A percentile compares a stretch with the other conserved stretches of the same genome.
These are phyloP conservation scores for Abortiporus biennis DNA, from an alignment of 1,284 basidiomycete species.

Conservation along the genomic window DNA sequence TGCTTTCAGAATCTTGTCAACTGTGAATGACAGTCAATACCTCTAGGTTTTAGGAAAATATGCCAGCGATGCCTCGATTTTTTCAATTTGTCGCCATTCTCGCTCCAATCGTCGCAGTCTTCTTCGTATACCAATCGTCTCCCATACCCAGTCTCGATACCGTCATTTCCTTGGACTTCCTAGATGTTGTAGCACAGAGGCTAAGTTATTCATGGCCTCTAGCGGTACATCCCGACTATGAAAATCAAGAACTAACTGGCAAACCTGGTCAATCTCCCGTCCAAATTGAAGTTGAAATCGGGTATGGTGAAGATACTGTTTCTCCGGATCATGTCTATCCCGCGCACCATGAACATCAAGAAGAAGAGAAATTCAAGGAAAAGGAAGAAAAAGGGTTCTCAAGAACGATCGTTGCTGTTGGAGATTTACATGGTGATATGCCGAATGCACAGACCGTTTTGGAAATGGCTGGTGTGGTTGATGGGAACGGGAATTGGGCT, in stretches of 20 bases:
- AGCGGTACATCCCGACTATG: constrained; percentile 19
- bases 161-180: constrained; percentile 15
- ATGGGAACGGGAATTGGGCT: constrained; percentile 68
- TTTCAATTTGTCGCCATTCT: constrained; percentile 16
- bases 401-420: constrained; percentile 68
- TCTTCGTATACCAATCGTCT: too few species aligned
- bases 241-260: constrained; percentile 9
- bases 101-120: constrained; percentile 16
- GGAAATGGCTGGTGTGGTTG: constrained; percentile 69
- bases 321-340: not conserved
- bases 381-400: constrained; percentile 14
- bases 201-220: constrained; percentile 21
- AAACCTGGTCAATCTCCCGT: constrained; percentile 12
- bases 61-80: too few species aligned
- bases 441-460: constrained; percentile 70
- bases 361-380: not conserved
- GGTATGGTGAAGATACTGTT: not conserved
- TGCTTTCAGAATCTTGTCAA: too few species aligned
- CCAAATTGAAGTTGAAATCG: too few species aligned
- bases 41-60: too few species aligned
- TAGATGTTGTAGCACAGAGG: constrained; percentile 14
- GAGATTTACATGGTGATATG: constrained; percentile 78
- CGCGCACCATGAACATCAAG: not conserved
- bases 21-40: too few species aligned
- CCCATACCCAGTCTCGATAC: constrained; percentile 18